Evolutionary conservation across 805 yeast species (phyloP), one percentile per base, ranked within the genome.

Genomic region (Myxozyma udenii): DNA sequence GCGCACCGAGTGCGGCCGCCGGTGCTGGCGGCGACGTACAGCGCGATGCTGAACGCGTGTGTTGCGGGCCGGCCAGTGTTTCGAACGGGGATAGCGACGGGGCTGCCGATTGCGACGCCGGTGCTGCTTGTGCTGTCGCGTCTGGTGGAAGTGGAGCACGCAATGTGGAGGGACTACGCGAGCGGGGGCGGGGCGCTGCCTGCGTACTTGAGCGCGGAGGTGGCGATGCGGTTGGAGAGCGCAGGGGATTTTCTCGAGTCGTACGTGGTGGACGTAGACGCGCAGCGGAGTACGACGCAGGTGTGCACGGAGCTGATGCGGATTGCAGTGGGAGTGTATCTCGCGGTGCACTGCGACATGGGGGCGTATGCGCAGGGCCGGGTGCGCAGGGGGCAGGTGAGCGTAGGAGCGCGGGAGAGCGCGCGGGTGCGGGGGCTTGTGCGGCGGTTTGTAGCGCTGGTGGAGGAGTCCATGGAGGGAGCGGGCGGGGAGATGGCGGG

Each of bases 281-380:
- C 41, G 30, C 41, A 46, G 30, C 44, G 46, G 11, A 12, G 41
- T 28, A 48, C 52, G 24, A 44, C 49, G 18, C 44, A 40, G 41
- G 33, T 32, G 26, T 50, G 53, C 38, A 35, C 55, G 37, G 44
- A 41, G 44, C 41, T 50, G 21, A 41, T 46, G 44, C 38, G 44
- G 14, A 38, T 42, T 14, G 50, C 55, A 26, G 33, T 50, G 28
- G 50, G 35, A 12, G 33, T 38, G 4, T 50, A 46, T 38, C 26
- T 46, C 2, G 47, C 40, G 7, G 47, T 50, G 39, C 45, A 44
- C 37, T 41, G 46, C 36, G 38, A 30, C 41, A 4, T 6, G 26
- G 23, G 11, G 14, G 21, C 14, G 24, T 14, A 5, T 19, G 24
- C 30, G 30, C 14, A 12, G 5, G 30, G 19, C 6, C 9, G 19